Conservation (phyloP, 2,329 filamentous ascomycete species). For the Fusarium veterinarium region DNA sequence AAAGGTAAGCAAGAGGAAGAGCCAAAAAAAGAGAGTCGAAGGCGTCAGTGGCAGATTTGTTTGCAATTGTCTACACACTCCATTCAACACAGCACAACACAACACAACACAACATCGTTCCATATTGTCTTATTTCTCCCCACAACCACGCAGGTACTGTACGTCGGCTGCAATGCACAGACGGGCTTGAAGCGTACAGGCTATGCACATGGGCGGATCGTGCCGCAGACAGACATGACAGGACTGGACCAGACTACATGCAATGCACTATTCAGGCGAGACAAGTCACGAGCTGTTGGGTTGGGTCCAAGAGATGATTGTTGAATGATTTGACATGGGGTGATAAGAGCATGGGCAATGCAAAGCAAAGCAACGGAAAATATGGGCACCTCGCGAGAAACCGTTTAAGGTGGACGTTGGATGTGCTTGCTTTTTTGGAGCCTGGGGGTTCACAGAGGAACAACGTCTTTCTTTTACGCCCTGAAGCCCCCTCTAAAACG, state of each 20-base stretch:
- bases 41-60: constrained; percentile 20
- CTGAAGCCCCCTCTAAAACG: constrained; percentile 22
- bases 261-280: constrained; percentile 30
- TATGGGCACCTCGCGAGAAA: background rate
- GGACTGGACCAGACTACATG: background rate
- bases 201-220: constrained; percentile 28
- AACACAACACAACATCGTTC: constrained; percentile 4
- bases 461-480: constrained; percentile 9
- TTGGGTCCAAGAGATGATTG: background rate
- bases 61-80: constrained; percentile 13
- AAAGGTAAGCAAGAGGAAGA: constrained; percentile 33
- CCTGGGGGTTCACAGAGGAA: background rate
- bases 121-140: constrained; percentile 15
- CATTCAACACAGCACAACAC: constrained; percentile 1
- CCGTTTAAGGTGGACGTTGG: background rate
- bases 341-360: constrained; percentile 3
- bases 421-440: constrained; percentile 3
- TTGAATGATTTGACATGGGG: background rate
- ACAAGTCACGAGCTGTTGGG: constrained; percentile 6
- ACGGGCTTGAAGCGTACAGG: constrained; percentile 13
- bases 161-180: constrained; percentile 20
- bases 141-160: constrained; percentile 32
- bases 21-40: background rate
- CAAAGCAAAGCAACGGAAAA: background rate
- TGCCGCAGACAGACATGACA: constrained; percentile 13